Base-by-base conservation (phyloP, 2,329 filamentous ascomycete genomes). In the Juglanconis oblonga region DNA sequence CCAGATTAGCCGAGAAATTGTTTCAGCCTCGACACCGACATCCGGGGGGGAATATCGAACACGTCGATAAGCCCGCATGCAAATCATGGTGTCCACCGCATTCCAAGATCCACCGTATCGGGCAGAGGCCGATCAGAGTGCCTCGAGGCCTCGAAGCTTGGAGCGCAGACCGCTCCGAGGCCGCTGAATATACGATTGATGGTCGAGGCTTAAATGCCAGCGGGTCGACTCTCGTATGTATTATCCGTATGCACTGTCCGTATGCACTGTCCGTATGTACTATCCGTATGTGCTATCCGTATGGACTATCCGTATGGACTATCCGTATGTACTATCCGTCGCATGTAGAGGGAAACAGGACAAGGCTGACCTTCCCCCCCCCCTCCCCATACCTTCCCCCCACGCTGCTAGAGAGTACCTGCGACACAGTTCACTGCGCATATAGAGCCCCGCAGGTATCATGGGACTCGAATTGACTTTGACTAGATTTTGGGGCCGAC, bases 91-190 rank as follows among this genome's bases (percentile, higher is more conserved):
- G 9, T 38, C 11, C 58, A 61, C 36, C 38, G 45, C 57, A 51
- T 49, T 60, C 38, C 52, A 52, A n/a, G 59, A 62, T 45, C 56
- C 59, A 62, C 57, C 52, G 40, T 49, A 56, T 55, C 52, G 48
- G 57, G 52, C 47, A 58, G 48, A 40, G 38, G 47, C 56, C 52
- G 56, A 59, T 59, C 32, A 36, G 31, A 52, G 29, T 35, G 55
- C 49, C 14, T 50, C 10, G 38, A 44, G 17, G 24, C 33, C 14
- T 7, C 14, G 13, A 24, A 45, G 52, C 52, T 59, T 55, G 52
- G 57, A 49, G 57, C 57, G 17, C 42, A 45, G 13, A 45, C 42
- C 42, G 42, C 42, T 45, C 42, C 17, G 14, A 45, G 42, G 14
- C 13, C 17, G 4, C 7, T n/a, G n/a, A 45, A 11, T 5, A 45